These are phyloP conservation scores for Knufia petricola DNA, from an alignment of 2,329 filamentous ascomycete species.

Conservation along the genomic window DNA sequence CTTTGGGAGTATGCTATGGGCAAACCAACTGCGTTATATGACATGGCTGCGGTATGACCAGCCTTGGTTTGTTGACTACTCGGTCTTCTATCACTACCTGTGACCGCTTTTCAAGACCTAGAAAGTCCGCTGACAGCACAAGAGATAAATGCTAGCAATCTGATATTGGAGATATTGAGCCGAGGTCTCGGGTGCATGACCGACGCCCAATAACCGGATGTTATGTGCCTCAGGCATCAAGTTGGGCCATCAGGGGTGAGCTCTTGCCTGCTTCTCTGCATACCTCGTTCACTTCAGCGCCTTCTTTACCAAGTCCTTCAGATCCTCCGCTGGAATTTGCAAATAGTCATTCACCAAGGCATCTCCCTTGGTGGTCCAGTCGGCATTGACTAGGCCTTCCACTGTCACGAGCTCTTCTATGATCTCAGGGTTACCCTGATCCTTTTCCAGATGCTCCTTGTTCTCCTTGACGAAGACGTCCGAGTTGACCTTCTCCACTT, in stretches of 20 bases:
- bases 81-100: too few relatives aligned
- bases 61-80: too few relatives aligned
- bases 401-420: conserved; percentile 11
- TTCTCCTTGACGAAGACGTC: conserved; percentile 5
- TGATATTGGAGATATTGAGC: background rate
- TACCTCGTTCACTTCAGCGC: conserved; percentile 11
- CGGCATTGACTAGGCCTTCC: conserved; percentile 9
- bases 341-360: conserved; percentile 11
- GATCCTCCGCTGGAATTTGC: background rate
- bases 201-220: background rate
- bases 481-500: conserved; percentile 10
- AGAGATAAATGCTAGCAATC: background rate
- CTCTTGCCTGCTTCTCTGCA: too few relatives aligned
- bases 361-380: conserved; percentile 10
- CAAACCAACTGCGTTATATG: background rate
- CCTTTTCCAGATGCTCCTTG: conserved; percentile 30
- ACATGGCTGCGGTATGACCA: background rate
- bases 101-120: too few relatives aligned
- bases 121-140: too few relatives aligned
- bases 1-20: background rate
- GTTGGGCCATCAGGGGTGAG: background rate
- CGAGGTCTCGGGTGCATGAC: background rate
- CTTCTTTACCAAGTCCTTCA: conserved; percentile 7
- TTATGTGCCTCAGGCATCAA: background rate
- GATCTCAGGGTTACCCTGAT: background rate